These are phyloP conservation scores for Russula brevipes DNA, from an alignment of 768 basidiomycete genomes.

Conservation along the genomic window DNA sequence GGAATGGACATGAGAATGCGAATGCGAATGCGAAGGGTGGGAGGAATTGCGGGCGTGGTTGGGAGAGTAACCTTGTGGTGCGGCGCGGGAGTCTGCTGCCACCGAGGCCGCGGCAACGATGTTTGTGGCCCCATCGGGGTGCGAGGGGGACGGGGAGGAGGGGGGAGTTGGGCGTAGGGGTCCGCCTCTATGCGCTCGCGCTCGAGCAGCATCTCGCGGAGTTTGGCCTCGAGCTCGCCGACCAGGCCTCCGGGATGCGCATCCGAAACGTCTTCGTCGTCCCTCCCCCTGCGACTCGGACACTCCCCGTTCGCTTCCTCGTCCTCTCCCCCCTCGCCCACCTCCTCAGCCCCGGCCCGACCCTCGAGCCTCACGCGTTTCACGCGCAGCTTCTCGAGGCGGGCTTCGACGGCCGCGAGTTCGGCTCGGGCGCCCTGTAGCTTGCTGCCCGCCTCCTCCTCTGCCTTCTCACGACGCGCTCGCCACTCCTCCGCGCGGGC, in stretches of 20 bases:
- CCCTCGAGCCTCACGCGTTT: constrained; percentile 66
- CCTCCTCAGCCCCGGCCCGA: constrained; percentile 17
- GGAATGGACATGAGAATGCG: not conserved
- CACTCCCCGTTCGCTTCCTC: not conserved
- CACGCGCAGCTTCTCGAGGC: constrained; percentile 59
- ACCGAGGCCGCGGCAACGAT: too few species aligned
- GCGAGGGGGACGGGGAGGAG: constrained; percentile 9
- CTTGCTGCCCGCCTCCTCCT: constrained; percentile 42
- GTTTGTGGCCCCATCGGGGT: not conserved
- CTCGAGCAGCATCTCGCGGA: constrained; percentile 55
- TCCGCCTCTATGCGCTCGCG: constrained; percentile 43
- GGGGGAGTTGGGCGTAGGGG: constrained; percentile 30
- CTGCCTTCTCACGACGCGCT: constrained; percentile 32
- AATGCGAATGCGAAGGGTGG: constrained; percentile 2
- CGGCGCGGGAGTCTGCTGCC: not conserved
- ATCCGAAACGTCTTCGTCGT: not conserved
- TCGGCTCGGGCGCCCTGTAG: constrained; percentile 37
- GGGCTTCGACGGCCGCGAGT: constrained; percentile 37
- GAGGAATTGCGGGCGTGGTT: constrained; percentile 4
- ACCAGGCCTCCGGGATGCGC: constrained; percentile 37
- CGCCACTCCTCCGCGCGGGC: constrained; percentile 19
- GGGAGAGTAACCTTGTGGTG: not conserved
- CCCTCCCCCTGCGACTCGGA: not conserved
- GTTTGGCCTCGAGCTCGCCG: constrained; percentile 62
- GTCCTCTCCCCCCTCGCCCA: not conserved